phyloP scores from a whole-genome alignment of 176 grass and related monocot genomes.

The Cenchrus americanus region DNA sequence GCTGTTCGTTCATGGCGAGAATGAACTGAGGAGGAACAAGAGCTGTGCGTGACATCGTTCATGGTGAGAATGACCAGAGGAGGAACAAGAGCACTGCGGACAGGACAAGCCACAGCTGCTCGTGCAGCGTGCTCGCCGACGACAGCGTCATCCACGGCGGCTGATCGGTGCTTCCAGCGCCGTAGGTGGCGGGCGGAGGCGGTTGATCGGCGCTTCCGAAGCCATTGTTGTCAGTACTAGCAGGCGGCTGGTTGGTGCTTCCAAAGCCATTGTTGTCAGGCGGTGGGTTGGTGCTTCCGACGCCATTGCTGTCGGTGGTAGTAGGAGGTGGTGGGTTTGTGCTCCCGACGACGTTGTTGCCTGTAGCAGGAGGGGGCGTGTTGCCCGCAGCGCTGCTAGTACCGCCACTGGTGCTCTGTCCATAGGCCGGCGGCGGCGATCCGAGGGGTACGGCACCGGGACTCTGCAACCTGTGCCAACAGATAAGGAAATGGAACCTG shows the following conservation, averaged over 20 bases:
- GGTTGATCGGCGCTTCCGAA: background rate
- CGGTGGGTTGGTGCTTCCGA: background rate
- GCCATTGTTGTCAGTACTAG: background rate
- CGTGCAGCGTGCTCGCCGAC: conserved; percentile 22
- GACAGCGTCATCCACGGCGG: conserved; percentile 32
- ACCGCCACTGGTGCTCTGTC: background rate
- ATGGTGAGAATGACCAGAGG: conserved; percentile 12
- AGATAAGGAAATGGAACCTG: background rate
- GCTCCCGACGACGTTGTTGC: background rate
- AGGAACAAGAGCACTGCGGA: conserved; percentile 30
- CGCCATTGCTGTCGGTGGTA: background rate
- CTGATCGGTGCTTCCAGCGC: background rate
- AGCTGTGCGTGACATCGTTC: background rate
- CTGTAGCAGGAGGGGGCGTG: conserved; percentile 3
- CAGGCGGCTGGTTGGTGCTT: background rate
- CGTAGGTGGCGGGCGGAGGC: background rate
- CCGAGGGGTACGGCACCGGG: conserved; percentile 13
- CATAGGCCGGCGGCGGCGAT: conserved; percentile 6
- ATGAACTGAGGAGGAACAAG: conserved; percentile 23
- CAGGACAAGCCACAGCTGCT: conserved; percentile 27
- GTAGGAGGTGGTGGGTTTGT: too few species aligned
- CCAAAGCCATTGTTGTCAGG: background rate
- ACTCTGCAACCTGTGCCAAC: conserved; percentile 47
- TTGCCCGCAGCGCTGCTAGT: background rate
- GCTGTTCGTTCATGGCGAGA: background rate